phyloP scores from a whole-genome alignment of 495 filamentous ascomycete species.

The Ramalina peruviana region DNA sequence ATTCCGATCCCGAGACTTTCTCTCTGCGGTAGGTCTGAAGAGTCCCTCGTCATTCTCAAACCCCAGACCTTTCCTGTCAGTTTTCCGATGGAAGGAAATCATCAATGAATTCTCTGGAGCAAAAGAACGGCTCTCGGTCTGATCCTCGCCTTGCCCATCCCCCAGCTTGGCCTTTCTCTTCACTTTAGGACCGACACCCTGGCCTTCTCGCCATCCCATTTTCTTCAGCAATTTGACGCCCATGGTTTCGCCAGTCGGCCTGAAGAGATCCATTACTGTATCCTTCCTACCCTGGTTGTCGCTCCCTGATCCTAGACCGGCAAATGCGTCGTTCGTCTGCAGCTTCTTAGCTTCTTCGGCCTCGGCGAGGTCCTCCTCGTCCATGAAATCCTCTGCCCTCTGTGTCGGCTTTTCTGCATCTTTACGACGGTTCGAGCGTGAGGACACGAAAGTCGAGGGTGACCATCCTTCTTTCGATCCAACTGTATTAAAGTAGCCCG shows the following conservation, averaged over 20 bases:
- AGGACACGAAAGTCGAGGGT: slow-evolving; percentile 81
- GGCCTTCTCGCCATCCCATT: slow-evolving; percentile 95
- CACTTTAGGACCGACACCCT: slow-evolving; percentile 85
- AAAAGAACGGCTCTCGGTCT: slow-evolving; percentile 55
- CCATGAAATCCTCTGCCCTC: slow-evolving; percentile 89
- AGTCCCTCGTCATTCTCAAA: slow-evolving; percentile 55
- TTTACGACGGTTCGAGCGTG: slow-evolving; percentile 63
- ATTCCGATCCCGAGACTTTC: slow-evolving; percentile 12
- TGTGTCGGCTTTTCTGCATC: slow-evolving; percentile 45
- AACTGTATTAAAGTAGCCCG: slow-evolving; percentile 98
- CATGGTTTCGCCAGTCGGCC: slow-evolving; percentile 68
- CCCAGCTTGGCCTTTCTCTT: slow-evolving; percentile 59
- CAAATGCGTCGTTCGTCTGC: slow-evolving; percentile 56
- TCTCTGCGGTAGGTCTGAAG: slow-evolving; percentile 4
- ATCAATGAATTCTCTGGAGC: slow-evolving; percentile 75
- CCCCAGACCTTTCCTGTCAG: slow-evolving; percentile 69
- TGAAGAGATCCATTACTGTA: slow-evolving; percentile 63
- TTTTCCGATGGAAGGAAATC: slow-evolving; percentile 63
- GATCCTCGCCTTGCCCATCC: slow-evolving; percentile 29
- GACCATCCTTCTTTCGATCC: slow-evolving; percentile 98
- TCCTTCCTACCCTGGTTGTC: slow-evolving; percentile 38
- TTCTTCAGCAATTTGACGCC: slow-evolving; percentile 74
- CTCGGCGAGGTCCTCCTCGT: slow-evolving; percentile 89
- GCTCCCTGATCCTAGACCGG: slow-evolving; percentile 60
- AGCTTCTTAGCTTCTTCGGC: slow-evolving; percentile 62